A percentile compares a stretch with the other conserved stretches of the same genome.
phyloP scores from a whole-genome alignment of 352 stramenopile species.

The Sclerospora graminicola region DNA sequence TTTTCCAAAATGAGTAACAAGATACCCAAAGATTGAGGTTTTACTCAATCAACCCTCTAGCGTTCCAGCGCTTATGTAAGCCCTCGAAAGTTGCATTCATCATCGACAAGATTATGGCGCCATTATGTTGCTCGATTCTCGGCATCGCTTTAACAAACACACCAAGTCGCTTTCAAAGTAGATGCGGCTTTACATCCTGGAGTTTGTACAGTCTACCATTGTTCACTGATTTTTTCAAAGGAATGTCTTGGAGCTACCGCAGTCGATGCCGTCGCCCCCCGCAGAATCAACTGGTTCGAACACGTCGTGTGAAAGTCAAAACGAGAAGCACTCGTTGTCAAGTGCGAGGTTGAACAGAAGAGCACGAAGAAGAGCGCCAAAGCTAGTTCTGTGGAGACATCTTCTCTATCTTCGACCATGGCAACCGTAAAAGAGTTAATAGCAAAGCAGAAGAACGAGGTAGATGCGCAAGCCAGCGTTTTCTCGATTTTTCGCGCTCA shows the following conservation, averaged over 20 bases:
- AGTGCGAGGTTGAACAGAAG: slow-evolving; percentile 19
- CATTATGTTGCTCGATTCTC: slow-evolving; percentile 93
- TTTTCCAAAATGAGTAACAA: too few relatives aligned
- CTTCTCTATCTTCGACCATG: slow-evolving; percentile 18
- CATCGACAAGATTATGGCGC: slow-evolving; percentile 95
- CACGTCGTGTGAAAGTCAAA: slow-evolving; percentile 8
- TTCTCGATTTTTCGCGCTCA: slow-evolving; percentile 22
- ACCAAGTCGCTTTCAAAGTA: slow-evolving; percentile 68
- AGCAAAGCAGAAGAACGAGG: slow-evolving; percentile 15
- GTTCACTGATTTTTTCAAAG: slow-evolving; percentile 53
- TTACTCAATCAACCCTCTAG: too few relatives aligned
- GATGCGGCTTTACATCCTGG: slow-evolving; percentile 62
- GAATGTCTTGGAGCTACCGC: slow-evolving; percentile 38
- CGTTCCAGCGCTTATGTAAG: slow-evolving; percentile 98
- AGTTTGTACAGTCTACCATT: slow-evolving; percentile 60
- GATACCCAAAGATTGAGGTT: too few relatives aligned
- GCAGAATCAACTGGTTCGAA: slow-evolving; percentile 4
- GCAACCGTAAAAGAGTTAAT: slow-evolving; percentile 23
- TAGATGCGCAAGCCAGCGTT: slow-evolving; percentile 6
- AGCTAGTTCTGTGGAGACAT: slow-evolving; percentile 3
- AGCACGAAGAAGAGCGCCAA: slow-evolving; percentile 9
- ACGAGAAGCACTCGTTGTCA: slow-evolving; percentile 14
- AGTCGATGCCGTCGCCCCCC: slow-evolving; percentile 1
- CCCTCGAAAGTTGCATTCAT: slow-evolving; percentile 96
- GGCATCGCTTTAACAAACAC: slow-evolving; percentile 53